Conservation (phyloP, 2,329 filamentous ascomycete genomes). For the Stagonosporopsis rhizophila region DNA sequence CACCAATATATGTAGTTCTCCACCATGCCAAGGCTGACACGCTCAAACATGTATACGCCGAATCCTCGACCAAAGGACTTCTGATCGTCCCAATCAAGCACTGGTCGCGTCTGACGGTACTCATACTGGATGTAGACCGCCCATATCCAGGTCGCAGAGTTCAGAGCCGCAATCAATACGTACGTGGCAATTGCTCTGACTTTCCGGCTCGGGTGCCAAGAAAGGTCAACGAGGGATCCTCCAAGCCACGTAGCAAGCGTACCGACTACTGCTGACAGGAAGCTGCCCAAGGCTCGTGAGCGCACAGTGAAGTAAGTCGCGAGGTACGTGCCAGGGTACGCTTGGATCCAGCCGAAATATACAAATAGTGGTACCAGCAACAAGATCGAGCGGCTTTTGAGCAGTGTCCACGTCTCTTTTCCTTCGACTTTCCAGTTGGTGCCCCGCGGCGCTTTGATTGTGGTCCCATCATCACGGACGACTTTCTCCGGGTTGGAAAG, state of each 20-base stretch:
- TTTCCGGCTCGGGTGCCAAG: neutral
- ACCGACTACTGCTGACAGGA: neutral
- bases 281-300: neutral
- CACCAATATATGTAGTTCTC: neutral
- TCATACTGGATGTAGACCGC: neutral
- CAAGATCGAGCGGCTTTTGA: neutral
- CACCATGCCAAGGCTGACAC: neutral
- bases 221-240: neutral
- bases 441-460: neutral
- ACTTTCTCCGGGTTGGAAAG: conserved; percentile 1
- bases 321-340: neutral
- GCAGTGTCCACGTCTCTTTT: neutral
- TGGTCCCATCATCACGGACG: neutral
- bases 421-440: neutral
- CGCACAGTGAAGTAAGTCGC: neutral
- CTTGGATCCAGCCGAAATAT: neutral
- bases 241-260: neutral
- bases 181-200: neutral
- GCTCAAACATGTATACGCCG: neutral
- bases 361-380: neutral
- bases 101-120: neutral
- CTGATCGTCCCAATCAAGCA: neutral
- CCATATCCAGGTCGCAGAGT: conserved; percentile 1
- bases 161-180: neutral
- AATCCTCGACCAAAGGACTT: neutral